Conservation (phyloP, 345 rosid species). For the Populus tremula region DNA sequence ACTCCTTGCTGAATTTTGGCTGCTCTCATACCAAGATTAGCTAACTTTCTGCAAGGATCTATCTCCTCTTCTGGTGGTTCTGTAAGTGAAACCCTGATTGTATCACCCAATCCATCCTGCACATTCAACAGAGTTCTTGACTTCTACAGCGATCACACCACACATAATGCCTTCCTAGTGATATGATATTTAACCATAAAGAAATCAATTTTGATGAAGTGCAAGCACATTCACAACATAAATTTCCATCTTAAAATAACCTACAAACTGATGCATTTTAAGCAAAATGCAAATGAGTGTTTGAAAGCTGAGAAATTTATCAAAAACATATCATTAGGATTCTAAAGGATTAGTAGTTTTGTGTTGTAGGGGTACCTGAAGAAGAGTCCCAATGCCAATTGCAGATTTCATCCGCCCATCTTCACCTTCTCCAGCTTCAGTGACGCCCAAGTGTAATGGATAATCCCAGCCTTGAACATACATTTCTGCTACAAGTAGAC, state of each 20-base stretch:
- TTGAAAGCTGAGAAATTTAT: neutral
- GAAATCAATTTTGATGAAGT: constrained; percentile 4
- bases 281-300: neutral
- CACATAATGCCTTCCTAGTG: neutral
- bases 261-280: neutral
- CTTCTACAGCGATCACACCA: neutral
- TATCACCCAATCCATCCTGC: constrained; percentile 99
- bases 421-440: constrained; percentile 99
- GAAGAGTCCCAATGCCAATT: constrained; percentile 95
- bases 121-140: constrained; percentile 15
- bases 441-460: constrained; percentile 94
- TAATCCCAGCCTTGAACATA: constrained; percentile 96
- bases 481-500: constrained; percentile 93
- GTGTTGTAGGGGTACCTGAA: constrained; percentile 51
- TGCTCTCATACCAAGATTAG: constrained; percentile 84
- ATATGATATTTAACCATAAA: neutral
- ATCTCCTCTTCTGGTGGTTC: constrained; percentile 97
- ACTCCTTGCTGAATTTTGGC: constrained; percentile 86
- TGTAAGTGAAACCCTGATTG: constrained; percentile 92
- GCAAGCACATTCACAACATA: neutral
- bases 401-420: constrained; percentile 99
- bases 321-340: neutral
- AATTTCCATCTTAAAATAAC: neutral
- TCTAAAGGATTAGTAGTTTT: neutral
- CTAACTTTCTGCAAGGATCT: constrained; percentile 90